Evolutionary conservation across 441 rosid genomes (phyloP), one percentile per base, ranked within the genome.

Genomic region (Daphne laureola): DNA sequence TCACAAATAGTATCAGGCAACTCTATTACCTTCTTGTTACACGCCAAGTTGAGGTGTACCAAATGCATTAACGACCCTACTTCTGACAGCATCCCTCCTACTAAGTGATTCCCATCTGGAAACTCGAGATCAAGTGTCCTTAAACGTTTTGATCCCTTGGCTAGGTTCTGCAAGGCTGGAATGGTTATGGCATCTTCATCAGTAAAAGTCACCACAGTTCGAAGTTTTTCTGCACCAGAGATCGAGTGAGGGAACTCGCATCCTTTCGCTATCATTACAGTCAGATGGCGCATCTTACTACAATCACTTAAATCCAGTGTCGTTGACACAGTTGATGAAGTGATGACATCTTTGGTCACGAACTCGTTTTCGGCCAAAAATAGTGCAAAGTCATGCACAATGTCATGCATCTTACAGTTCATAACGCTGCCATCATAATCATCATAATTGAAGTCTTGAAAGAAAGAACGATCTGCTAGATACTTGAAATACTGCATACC

Each of bases 321-420:
- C 2, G 26, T 13, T 4, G 16, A n/a, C 11, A 1, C 16, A 26
- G 1, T 5, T 5, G 17, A n/a, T 0, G 4, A 31, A 23, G 3
- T 7, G 12, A 8, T 3, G 0, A 44, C 31, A 12, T 49, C 26
- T n/a, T 42, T 36, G 2, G 4, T 36, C 17, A 62, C 16, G 35
- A 49, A 48, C 21, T 43, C 51, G 0, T 12, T 27, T 8, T 54
- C 14, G 0, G 54, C 6, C 17, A 67, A 35, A 31, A 12, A 57
- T 5, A 12, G 58, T 36, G 58, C 56, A 17, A 62, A 54, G 15
- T 62, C 61, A 54, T 54, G 63, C 16, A 54, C 49, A 13, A 58
- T 8, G 3, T 58, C 64, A 44, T 58, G 72, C 57, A 68, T 63
- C 58, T 43, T 59, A 3, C 54, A 67, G 3, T 4, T 13, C 15